Base-by-base conservation (phyloP, 1,284 basidiomycete species). In the Peniophora sp. region DNA sequence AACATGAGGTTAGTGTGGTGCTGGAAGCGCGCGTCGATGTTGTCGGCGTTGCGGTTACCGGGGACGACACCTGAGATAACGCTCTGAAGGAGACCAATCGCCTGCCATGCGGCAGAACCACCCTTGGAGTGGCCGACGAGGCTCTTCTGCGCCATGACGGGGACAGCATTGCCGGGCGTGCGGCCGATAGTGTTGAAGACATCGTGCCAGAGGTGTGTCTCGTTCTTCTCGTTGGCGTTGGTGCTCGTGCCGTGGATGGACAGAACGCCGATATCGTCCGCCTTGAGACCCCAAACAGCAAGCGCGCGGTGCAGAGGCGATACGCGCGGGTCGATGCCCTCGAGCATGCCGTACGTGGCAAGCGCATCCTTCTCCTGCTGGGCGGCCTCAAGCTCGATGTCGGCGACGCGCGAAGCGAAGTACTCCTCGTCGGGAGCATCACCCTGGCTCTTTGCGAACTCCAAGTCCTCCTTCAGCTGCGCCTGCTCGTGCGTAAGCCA, bases 211-310 rank as follows among this genome's bases (percentile, higher is more conserved):
- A 97, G 93, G 59, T 87, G 84, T 6, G 92, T 93, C 77, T 99
- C 96, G 69, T 99, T 99, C 74, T 95, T 92, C 78, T 99, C 95
- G 69, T 99, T 99, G 35, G 96, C 96, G 61, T 85, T 88, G 36
- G 97, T 99, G 62, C 94, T 96, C 5, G 96, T 99, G 44, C 93
- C 93, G 61, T 95, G 93, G 56, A 95, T 92, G 22, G 91, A 91
- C 47, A 93, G 74, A 44, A 89, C 83, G 56, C 89, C 92, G 57
- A 99, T 85, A 56, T 97, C 92, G 65, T 99, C 95, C 34, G 90
- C 87, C 20, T 83, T 89, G 53, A 99, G 75, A 57, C 94, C 95
- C 93, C 94, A 99, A 48, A 97, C 89, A 52, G 97, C 96, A 48
- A 99, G 79, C 9, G 94, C 94, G 50, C 93, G 89, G 60, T 97